Base-by-base conservation (phyloP, 805 yeast genomes). In the Wickerhamiella sorbophila region DNA sequence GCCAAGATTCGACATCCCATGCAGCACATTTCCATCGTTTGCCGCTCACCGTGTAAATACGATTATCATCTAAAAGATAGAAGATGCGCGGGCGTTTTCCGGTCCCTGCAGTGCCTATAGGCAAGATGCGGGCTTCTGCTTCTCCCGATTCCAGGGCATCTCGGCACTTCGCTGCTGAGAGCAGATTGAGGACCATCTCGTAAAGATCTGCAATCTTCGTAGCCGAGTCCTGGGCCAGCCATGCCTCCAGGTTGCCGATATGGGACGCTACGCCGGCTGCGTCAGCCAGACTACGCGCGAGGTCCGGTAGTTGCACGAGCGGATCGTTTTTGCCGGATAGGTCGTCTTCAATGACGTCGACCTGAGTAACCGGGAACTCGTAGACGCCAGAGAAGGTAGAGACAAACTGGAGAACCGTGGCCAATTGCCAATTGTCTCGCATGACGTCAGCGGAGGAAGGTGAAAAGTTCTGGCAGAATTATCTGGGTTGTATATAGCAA, bases 61-160 rank as follows among this genome's bases (percentile, higher is more conserved):
- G 47, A 29, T 60, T 60, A 44, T 60, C 64, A 31, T 61, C 64
- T n/a, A 60, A 50, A 15, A 61, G 45, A 39, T 48, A 60, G 41
- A 55, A 61, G 6, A 48, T 50, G 20, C 35, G 39, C 12, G 42
- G 36, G 4, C 41, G 33, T 8, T 37, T 44, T 18, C 9, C 29
- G 6, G 29, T 24, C 10, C 29, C 29, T 8, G 17, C 8, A 8
- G 15, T 31, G 33, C 33, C 33, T n/a, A 12, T 15, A 6, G 33
- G 33, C 15, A 16, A 16, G 15, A 31, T n/a, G 33, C 33, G 33
- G 18, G 18, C 8, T n/a, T 31, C 33, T 31, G 15, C 18, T 6
- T 8, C 10, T 12, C 29, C 29, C 10, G 10, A 8, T 24, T 24
- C 29, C 10, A 24, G 29, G 6, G 29, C 29, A 6, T 24, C 10